Evolutionary conservation across 495 filamentous ascomycete genomes (phyloP), one percentile per base, ranked within the genome.

Genomic region (Antarctomyces pellizariae): DNA sequence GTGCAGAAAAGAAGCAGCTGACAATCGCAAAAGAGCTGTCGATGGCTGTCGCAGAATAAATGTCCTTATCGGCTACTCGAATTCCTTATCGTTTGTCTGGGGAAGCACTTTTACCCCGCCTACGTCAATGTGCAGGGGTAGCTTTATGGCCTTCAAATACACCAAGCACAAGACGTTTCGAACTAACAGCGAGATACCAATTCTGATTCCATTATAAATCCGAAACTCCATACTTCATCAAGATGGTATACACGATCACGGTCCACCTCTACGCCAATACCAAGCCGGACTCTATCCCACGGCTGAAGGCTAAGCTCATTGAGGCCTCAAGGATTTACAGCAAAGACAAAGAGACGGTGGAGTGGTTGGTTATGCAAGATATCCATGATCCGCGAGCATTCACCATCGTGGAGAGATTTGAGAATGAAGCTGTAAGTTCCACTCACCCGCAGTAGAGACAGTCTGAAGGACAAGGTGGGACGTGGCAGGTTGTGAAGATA

Each of bases 331-430:
- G 56, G 34, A 54, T 72, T 17, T 73, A 72, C 48, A 59, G 57
- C 26, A 53, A 68, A 36, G 68, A 73, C 49, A 61, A 62, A 42
- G 69, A 73, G 53, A 70, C 64, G 0, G 37, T 72, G 29, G 57
- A 59, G 10, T 75, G 69, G 67, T 62, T 65, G 45, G 65, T 69
- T 19, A 67, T 72, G 69, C 68, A 73, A 43, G 61, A 59, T 33
- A 51, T 63, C 24, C 49, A 59, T 35, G 70, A 73, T 44, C 52
- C 52, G 30, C 56, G 67, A 36, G 63, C 64, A 18, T 73, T 75
- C 47, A 67, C 63, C 3, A 70, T 75, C 36, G 68, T 74, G 29
- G 70, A 75, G 54, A 57, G 69, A 11, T 75, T 70, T 48, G 45
- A 51, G 30, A 50, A 59, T 32, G 69, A 71, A 43, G 45, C 42